Evolutionary conservation across 2,329 filamentous ascomycete species (phyloP), one percentile per base, ranked within the genome.

Genomic region (Cercospora beticola): DNA sequence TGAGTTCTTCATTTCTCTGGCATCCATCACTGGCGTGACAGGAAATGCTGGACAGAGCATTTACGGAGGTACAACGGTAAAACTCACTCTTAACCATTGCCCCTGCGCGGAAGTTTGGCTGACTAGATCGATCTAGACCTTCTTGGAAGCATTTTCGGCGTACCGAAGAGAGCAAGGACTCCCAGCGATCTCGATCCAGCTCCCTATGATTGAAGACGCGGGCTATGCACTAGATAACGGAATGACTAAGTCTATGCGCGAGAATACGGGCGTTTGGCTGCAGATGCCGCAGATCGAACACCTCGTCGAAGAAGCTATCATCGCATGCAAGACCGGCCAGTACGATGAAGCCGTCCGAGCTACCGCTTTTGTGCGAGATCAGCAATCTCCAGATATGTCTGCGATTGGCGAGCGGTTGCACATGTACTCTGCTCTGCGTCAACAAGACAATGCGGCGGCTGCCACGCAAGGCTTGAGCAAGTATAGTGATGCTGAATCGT

Each of bases 41-140:
- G 87, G 87, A 23, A 87, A 84, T 70, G 82, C 83, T 3, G 85
- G 85, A 0, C 87, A 89, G 68, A 82, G 85, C 16, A 87, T 87
- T 75, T 89, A 89, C 67, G 83, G 85, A 1, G 85, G 33, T 4
- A 68, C 52, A 6, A 40, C 30, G 12, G 52, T 64, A 58, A 23
- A 23, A 23, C 40, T 18, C 21, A 23, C 33, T 18, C 28, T 16
- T 36, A 16, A 31, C 14, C 6, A 46, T 8, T 31, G 28, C n/a
- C 33, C 21, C 18, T 21, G 12, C 33, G 21, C 58, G 58, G 12
- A 12, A 43, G 18, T 14, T 23, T 52, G n/a, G 21, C 46, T 23
- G n/a, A 46, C 6, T 9, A 61, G 9, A 36, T 26, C 21, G 18
- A 26, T 40, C 30, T 43, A 61, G 58, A 67, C 59, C 10, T 71